Base-by-base conservation (phyloP, 805 yeast genomes). In the Starmerella bacillaris region DNA sequence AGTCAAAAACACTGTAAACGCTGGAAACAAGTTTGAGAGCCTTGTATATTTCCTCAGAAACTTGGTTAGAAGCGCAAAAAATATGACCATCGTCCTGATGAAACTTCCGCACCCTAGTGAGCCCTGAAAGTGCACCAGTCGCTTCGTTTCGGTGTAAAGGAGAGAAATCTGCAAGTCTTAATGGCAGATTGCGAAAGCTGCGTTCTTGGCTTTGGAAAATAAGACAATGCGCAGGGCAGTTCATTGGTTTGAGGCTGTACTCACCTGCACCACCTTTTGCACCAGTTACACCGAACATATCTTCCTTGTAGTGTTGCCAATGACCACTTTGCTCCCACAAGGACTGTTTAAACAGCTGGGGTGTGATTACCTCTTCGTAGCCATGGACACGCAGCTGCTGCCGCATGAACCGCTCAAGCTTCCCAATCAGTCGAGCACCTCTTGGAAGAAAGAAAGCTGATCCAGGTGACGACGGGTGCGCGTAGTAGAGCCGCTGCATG, bases 81-180 rank as follows among this genome's bases (percentile, higher is more conserved):
- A 89, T 84, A 49, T 89, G 98, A 5, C 95, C 96, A 54, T 89
- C 98, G 55, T 89, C 98, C 58, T 89, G 98, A 56, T 89, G 98
- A 58, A 89, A 89, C 43, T 94, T 64, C 39, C 98, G 68, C 3
- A 89, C 94, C 37, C 98, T 64, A 0, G 96, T 89, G 24, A 89
- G 61, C 0, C 98, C 98, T 5, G 86, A 68, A 16, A 89, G 64
- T 1, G 96, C 92, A 3, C 98, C 98, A 38, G 92, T 75, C 19
- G 92, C 75, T 56, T 89, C 98, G 51, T 89, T 89, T 50, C 98
- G 65, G 55, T 89, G 98, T 39, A 89, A 60, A 2, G 93, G 80
- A 18, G 92, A 76, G 58, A 86, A 86, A 55, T 89, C 98, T 17
- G 92, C 73, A 44, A 68, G 67, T 44, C 95, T 59, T 28, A 86